Evolutionary conservation across 2,329 filamentous ascomycete genomes (phyloP), one percentile per base, ranked within the genome.

Genomic region (Lachnum nothofagi): DNA sequence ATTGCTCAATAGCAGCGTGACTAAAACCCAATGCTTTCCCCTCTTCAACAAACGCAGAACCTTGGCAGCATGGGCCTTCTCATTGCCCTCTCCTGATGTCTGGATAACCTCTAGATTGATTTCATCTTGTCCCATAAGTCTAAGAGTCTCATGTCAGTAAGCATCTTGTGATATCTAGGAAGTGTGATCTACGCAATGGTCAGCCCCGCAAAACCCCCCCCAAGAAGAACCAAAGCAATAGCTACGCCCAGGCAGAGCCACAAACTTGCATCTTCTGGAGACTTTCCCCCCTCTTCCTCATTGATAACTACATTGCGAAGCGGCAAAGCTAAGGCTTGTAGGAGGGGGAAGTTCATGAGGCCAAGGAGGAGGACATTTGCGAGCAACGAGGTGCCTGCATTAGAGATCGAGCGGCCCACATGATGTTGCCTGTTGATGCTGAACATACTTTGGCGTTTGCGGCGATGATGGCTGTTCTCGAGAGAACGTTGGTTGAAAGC

Each of bases 1-100:
- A 67, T 97, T 97, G 67, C 89, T 88, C 47, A 97, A 74, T 7
- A 97, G 77, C 23, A 97, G 72, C 1, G 91, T 96, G 45, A 97
- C 91, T 48, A 97, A 74, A 16, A 97, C 91, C 91, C 91, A 97
- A 67, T 97, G 91, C 67, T 96, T 96, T 60, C 91, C 91, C 60
- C 80, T 85, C 53, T 88, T 82, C 43, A 97, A 72, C 19, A 97
- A 73, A 33, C 81, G 77, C 58, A 94, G 75, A 9, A 97, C 91
- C 57, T 82, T 85, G 45, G 77, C 79, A 0, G 91, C 91, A 65
- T 95, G 88, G 63, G 82, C 88, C 63, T 83, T 83, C 69, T 97
- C 90, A 9, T 82, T 74, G 44, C 84, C 87, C 66, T 87, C 83
- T 37, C 86, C 83, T 45, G 93, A 93, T 27, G 83, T 82, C 43